These are phyloP conservation scores for Erythrophleum ivorense DNA, from an alignment of 331 rosid genomes.

Conservation along the genomic window DNA sequence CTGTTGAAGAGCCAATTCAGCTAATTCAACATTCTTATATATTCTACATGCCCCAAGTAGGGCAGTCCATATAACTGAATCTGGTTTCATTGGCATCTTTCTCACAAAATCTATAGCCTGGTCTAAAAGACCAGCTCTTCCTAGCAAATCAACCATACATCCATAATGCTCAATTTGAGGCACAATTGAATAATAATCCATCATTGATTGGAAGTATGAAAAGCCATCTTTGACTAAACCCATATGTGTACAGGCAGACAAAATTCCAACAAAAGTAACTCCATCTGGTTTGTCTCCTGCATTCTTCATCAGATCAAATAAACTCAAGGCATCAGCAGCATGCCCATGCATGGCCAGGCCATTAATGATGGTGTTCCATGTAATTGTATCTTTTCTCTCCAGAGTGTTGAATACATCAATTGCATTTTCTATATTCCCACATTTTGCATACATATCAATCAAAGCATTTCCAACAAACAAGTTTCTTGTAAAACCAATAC, in stretches of 20 bases:
- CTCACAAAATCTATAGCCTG: slow-evolving; percentile 49
- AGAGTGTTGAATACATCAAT: slow-evolving; percentile 55
- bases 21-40: slow-evolving; percentile 54
- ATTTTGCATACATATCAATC: slow-evolving; percentile 83
- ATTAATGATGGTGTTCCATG: slow-evolving; percentile 78
- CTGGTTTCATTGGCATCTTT: slow-evolving; percentile 53
- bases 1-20: slow-evolving; percentile 46
- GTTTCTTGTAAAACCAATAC: slow-evolving; percentile 46
- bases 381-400: slow-evolving; percentile 62
- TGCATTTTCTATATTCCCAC: slow-evolving; percentile 67
- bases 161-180: slow-evolving; percentile 61
- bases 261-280: slow-evolving; percentile 51
- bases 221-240: slow-evolving; percentile 52
- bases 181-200: slow-evolving; percentile 48
- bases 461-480: slow-evolving; percentile 73
- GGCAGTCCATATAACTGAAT: slow-evolving; percentile 54
- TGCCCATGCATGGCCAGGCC: slow-evolving; percentile 62
- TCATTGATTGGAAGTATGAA: slow-evolving; percentile 46
- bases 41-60: slow-evolving; percentile 56
- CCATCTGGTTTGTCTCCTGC: slow-evolving; percentile 49
- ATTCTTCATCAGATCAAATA: slow-evolving; percentile 48
- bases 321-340: slow-evolving; percentile 46
- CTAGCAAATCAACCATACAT: slow-evolving; percentile 57
- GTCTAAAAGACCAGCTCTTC: slow-evolving; percentile 59
- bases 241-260: slow-evolving; percentile 55